A percentile compares a stretch with the other conserved stretches of the same genome.
phyloP scores from a whole-genome alignment of 768 basidiomycete species.

The Fomitopsis pulvina region DNA sequence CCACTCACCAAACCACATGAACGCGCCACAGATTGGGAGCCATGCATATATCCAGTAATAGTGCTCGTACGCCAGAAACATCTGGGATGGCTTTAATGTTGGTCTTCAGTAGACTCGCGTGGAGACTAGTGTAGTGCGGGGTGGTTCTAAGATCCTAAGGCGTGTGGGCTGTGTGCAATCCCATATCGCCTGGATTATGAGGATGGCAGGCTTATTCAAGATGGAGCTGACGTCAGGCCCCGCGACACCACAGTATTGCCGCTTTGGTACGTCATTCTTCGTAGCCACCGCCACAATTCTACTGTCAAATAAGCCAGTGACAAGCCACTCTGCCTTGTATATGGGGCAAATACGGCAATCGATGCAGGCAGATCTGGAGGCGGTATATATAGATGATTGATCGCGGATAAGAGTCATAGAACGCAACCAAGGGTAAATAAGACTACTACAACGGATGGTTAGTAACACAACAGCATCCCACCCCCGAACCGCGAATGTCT shows the following conservation, averaged over 20 bases:
- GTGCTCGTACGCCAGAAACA: constrained; percentile 15
- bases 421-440: not conserved
- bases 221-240: not conserved
- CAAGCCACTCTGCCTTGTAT: too few relatives aligned
- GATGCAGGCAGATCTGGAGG: too few relatives aligned
- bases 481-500: not conserved
- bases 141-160: not conserved
- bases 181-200: too few relatives aligned
- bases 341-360: too few relatives aligned
- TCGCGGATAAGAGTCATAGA: not conserved
- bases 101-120: not conserved
- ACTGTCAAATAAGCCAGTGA: too few relatives aligned
- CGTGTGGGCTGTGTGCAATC: not conserved
- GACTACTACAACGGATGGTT: not conserved
- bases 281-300: not conserved
- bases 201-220: not conserved
- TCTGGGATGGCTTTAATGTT: not conserved
- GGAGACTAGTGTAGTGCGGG: not conserved
- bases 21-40: constrained; percentile 53
- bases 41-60: constrained; percentile 57
- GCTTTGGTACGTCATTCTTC: not conserved
- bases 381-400: too few relatives aligned
- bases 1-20: constrained; percentile 58
- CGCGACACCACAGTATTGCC: not conserved
- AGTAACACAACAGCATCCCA: not conserved